Evolutionary conservation across 108 stramenopile species (phyloP).

Genomic region (Fistulifera solaris): DNA sequence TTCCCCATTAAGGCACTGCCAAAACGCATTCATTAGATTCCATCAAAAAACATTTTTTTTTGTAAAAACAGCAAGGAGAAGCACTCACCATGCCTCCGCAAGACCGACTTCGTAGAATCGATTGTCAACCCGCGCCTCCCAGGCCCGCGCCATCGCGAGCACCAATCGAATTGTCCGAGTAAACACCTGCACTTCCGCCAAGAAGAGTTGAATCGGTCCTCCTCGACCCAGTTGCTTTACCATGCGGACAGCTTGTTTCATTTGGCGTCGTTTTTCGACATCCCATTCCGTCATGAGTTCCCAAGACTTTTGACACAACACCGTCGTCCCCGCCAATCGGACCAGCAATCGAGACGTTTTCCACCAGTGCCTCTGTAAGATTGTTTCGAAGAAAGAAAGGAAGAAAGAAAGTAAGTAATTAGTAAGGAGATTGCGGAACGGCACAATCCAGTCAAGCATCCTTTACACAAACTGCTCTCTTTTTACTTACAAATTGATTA

Average conservation of each 20-base stretch:
- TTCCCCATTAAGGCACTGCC: slow-evolving; percentile 63
- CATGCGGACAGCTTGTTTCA: slow-evolving; percentile 34
- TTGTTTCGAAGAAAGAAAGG: no score
- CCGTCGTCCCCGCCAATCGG: slow-evolving; percentile 37
- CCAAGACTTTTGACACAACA: slow-evolving; percentile 9
- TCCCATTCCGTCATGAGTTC: slow-evolving; percentile 22
- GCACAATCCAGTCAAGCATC: no score
- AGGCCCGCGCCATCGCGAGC: slow-evolving; percentile 39
- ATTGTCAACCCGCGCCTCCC: slow-evolving; percentile 47
- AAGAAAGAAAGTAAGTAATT: no score
- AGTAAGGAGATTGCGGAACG: no score
- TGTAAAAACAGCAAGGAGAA: no score
- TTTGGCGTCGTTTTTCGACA: slow-evolving; percentile 23
- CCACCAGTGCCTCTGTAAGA: slow-evolving; percentile 51
- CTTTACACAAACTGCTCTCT: no score
- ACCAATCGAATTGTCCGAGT: slow-evolving; percentile 45
- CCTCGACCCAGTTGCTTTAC: slow-evolving; percentile 54
- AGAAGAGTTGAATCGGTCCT: slow-evolving; percentile 33
- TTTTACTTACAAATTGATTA: slow-evolving; percentile 22
- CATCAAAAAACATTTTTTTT: no score
- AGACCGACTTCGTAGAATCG: slow-evolving; percentile 27
- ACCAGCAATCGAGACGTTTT: slow-evolving; percentile 69
- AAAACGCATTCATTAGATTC: not conserved
- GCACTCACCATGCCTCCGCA: slow-evolving; percentile 32
- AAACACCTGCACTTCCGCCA: slow-evolving; percentile 30